phyloP scores from a whole-genome alignment of 495 filamentous ascomycete genomes.

The Penicillium coprophilum region DNA sequence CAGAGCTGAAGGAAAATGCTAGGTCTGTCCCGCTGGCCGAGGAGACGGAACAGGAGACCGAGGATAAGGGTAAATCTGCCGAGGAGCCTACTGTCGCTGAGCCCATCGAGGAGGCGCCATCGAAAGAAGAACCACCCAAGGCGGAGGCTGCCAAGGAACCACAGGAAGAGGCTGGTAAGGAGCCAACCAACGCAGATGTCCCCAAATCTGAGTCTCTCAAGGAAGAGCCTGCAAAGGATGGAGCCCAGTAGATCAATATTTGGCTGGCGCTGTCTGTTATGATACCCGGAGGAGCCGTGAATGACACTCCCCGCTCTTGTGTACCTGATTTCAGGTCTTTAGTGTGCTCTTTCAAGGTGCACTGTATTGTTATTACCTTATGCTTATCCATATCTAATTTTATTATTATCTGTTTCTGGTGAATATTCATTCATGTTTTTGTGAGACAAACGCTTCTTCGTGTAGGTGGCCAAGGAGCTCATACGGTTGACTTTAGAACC shows the following conservation, averaged over 20 bases:
- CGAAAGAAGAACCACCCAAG: constrained; percentile 18
- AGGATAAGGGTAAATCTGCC: constrained; percentile 23
- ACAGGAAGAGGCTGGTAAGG: constrained; percentile 19
- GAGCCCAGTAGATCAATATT: constrained; percentile 28
- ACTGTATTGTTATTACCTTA: constrained; percentile 1
- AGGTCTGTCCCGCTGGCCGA: constrained; percentile 32
- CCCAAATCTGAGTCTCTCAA: constrained; percentile 15
- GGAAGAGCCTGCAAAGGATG: constrained; percentile 20
- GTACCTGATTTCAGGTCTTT: constrained; percentile 12
- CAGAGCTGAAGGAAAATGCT: constrained; percentile 31
- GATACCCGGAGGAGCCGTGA: constrained; percentile 33
- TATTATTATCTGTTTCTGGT: not conserved
- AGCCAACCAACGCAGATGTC: constrained; percentile 19
- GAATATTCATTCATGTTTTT: not conserved
- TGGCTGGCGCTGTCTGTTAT: constrained; percentile 18
- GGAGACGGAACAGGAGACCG: constrained; percentile 16
- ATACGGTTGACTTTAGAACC: constrained; percentile 17
- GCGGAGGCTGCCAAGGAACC: constrained; percentile 18
- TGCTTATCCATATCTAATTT: constrained; percentile 1
- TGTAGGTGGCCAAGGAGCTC: not conserved
- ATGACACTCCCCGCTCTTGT: constrained; percentile 22
- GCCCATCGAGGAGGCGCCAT: constrained; percentile 14
- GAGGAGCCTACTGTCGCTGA: constrained; percentile 18
- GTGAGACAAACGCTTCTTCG: not conserved
- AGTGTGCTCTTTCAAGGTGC: not conserved